Percentiles rank a stretch among this genome's conserved stretches.
These are phyloP conservation scores for Colletotrichum incanum DNA, from an alignment of 2,329 filamentous ascomycete species.

Conservation along the genomic window DNA sequence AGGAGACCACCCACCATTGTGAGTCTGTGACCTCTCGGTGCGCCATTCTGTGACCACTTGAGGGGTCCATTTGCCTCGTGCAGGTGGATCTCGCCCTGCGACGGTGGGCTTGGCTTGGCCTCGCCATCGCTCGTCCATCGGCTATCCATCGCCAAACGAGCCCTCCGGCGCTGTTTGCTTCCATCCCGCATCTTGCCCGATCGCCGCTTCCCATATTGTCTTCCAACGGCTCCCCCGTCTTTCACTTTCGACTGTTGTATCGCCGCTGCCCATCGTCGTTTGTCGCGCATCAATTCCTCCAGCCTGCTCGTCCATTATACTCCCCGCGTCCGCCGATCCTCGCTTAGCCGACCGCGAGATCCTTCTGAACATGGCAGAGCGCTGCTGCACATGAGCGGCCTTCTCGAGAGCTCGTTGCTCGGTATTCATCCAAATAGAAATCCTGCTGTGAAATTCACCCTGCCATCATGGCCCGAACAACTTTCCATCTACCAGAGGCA, in stretches of 20 bases:
- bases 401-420: constrained; percentile 38
- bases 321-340: constrained; percentile 2
- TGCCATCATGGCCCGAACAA: constrained; percentile 28
- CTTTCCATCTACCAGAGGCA: neutral
- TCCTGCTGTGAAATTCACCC: neutral
- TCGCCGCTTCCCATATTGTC: constrained; percentile 2
- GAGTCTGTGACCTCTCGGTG: constrained; percentile 21
- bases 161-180: constrained; percentile 18
- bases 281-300: neutral
- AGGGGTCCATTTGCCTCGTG: constrained; percentile 37
- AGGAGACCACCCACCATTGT: constrained; percentile 17
- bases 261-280: constrained; percentile 1
- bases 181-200: constrained; percentile 19
- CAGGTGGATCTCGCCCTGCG: constrained; percentile 39
- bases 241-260: constrained; percentile 5
- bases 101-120: constrained; percentile 35
- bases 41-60: constrained; percentile 38
- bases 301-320: neutral
- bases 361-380: constrained; percentile 42
- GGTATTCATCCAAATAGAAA: constrained; percentile 2
- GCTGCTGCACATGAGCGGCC: constrained; percentile 36
- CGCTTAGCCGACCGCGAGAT: constrained; percentile 15
- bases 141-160: constrained; percentile 28
- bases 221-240: constrained; percentile 6
- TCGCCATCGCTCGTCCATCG: constrained; percentile 24